Base-by-base conservation (phyloP, 73 alveolate species). In the Paramecium biaurelia region DNA sequence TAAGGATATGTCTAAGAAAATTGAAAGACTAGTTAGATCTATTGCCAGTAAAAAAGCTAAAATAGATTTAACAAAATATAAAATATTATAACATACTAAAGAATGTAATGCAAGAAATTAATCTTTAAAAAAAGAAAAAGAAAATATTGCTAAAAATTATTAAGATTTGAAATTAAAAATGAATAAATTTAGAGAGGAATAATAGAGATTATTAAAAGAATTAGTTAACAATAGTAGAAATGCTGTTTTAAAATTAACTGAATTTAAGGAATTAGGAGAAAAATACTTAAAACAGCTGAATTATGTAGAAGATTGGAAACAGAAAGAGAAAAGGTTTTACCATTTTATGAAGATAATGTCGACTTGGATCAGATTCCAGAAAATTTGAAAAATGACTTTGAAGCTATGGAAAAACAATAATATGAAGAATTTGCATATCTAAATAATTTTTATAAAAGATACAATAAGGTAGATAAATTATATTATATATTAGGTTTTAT, bases 101-200 rank as follows among this genome's bases (percentile, higher is more conserved):
- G 99, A 98, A 92, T 98, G 99, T 95, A 97, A 94, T 53, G 99
- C 98, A 47, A 96, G 99, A 93, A 98, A 98, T 93, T 93, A 93
- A 37, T 95, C 98, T 20, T 95, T 98, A 79, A 93, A 94, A 92
- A 95, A 94, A 35, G 99, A 98, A 93, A 98, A 96, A 92, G 99
- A 97, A 57, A 96, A 92, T 93, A 97, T 98, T 26, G 95, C 95
- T 92, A 94, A 92, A 67, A 98, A 98, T 92, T 98, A 96, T 93
- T 98, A 98, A 67, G 98, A 97, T 47, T 93, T 98, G 53, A 98
- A 98, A 95, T 86, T 92, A 45, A 98, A 98, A 93, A 96, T 98
- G 98, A 95, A 97, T 30, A 95, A 95, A 92, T 98, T 98, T 92
- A 95, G 99, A 95, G 98, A 97, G 70, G 99, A 97, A 92, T 98